Base-by-base conservation (phyloP, 1,284 basidiomycete genomes). In the Ustilago sp. region DNA sequence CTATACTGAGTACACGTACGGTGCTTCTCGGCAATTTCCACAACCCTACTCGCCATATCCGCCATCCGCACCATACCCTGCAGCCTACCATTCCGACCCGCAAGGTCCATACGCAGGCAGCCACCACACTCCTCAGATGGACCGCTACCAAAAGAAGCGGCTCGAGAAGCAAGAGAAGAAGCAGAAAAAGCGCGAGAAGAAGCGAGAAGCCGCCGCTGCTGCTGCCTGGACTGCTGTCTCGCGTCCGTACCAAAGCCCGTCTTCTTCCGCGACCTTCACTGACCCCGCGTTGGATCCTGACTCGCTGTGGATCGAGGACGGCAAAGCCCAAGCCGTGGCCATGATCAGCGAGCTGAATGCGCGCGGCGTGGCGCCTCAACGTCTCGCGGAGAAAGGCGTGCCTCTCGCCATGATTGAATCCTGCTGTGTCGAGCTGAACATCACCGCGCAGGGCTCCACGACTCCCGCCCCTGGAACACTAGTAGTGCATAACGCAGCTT, bases 151-250 rank as follows among this genome's bases (percentile, higher is more conserved):
- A n/a, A 31, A 58, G 8, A 68, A 65, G 47, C 51, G 47, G 3
- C 55, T 74, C 4, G 45, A 52, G 19, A 68, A 67, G 68, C 61
- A 71, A 45, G 61, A 71, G 28, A 71, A 59, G 54, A 71, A 53
- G 38, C 50, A 58, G 50, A 62, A 63, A 23, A 76, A 71, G 51
- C 63, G 60, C 35, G 55, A 63, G 15, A 19, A 45, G 48, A 50
- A 61, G 45, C 53, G 59, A 68, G 23, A 28, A 28, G 70, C 65
- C 28, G 56, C 61, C 6, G 45, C 50, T 32, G 43, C 53, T 39
- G 59, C 63, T 13, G 62, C 58, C 2, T 57, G 31, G 28, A 6
- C 28, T 45, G 13, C 19, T 57, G 31, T 28, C 8, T 35, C 53
- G 41, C 13, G 12, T 38, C 36, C 38, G 19, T 41, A 50, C 13